These are phyloP conservation scores for Yarrowia deformans DNA, from an alignment of 805 yeast species.

Conservation along the genomic window DNA sequence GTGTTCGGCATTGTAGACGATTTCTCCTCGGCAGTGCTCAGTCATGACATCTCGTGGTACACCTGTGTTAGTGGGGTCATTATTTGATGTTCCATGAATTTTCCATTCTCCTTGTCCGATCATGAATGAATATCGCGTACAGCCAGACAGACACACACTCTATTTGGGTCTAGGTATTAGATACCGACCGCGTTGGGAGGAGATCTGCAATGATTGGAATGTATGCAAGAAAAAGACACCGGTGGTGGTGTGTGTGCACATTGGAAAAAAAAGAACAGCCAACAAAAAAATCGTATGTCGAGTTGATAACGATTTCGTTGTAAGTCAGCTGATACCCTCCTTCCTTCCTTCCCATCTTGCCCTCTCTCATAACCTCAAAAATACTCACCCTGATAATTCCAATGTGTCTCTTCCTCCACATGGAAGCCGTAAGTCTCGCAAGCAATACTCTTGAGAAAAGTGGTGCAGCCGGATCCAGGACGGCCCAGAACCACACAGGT, in stretches of 20 bases:
- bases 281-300: not conserved
- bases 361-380: slow-evolving; percentile 48
- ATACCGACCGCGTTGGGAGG: slow-evolving; percentile 62
- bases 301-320: too few relatives aligned
- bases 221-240: not conserved
- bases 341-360: too few relatives aligned
- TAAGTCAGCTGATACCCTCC: too few relatives aligned
- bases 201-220: slow-evolving; percentile 44
- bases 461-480: slow-evolving; percentile 82
- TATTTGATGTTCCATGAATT: slow-evolving; percentile 44
- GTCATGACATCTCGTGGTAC: slow-evolving; percentile 59
- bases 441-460: slow-evolving; percentile 57
- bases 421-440: slow-evolving; percentile 65
- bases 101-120: too few relatives aligned
- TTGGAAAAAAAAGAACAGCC: not conserved
- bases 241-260: too few relatives aligned
- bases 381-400: slow-evolving; percentile 53
- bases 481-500: slow-evolving; percentile 74
- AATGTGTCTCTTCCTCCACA: slow-evolving; percentile 57
- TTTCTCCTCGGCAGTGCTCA: slow-evolving; percentile 69
- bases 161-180: slow-evolving; percentile 51
- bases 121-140: too few relatives aligned
- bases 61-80: slow-evolving; percentile 45
- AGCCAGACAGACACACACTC: not conserved
- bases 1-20: slow-evolving; percentile 71